Percentiles rank a stretch among this genome's conserved stretches.
These are phyloP conservation scores for Acacia melanoxylon DNA, from an alignment of 306 rosid species.

Conservation along the genomic window DNA sequence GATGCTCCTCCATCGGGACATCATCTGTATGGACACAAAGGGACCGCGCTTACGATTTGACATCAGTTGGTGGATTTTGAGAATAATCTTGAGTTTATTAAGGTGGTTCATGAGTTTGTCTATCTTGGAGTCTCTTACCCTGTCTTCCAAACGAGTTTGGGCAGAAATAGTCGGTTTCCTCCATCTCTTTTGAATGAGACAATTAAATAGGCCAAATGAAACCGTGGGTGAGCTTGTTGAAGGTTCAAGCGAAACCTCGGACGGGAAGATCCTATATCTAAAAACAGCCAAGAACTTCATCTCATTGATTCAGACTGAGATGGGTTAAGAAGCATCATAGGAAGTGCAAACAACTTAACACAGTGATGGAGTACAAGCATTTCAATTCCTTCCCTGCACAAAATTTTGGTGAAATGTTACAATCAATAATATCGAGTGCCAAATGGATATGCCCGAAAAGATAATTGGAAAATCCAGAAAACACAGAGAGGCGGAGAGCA, in stretches of 20 bases:
- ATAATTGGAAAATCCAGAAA: too few relatives aligned
- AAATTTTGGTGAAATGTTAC: too few relatives aligned
- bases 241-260: not conserved
- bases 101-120: conserved; percentile 54
- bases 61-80: conserved; percentile 51
- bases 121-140: conserved; percentile 57
- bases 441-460: too few relatives aligned
- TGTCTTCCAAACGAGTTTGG: conserved; percentile 68
- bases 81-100: conserved; percentile 49
- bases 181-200: conserved; percentile 61
- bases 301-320: not conserved
- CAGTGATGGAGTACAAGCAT: too few relatives aligned
- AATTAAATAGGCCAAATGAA: conserved; percentile 50
- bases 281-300: conserved; percentile 38
- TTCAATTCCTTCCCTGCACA: too few relatives aligned
- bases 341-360: too few relatives aligned
- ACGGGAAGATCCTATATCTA: conserved; percentile 22
- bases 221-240: conserved; percentile 17
- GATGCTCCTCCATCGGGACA: conserved; percentile 69
- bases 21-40: conserved; percentile 62
- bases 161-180: conserved; percentile 60
- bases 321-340: not conserved
- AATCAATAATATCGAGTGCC: too few relatives aligned
- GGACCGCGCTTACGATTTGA: conserved; percentile 57
- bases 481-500: too few relatives aligned